These are phyloP conservation scores for Hypoxylon lenormandii DNA, from an alignment of 495 filamentous ascomycete genomes.

Conservation along the genomic window DNA sequence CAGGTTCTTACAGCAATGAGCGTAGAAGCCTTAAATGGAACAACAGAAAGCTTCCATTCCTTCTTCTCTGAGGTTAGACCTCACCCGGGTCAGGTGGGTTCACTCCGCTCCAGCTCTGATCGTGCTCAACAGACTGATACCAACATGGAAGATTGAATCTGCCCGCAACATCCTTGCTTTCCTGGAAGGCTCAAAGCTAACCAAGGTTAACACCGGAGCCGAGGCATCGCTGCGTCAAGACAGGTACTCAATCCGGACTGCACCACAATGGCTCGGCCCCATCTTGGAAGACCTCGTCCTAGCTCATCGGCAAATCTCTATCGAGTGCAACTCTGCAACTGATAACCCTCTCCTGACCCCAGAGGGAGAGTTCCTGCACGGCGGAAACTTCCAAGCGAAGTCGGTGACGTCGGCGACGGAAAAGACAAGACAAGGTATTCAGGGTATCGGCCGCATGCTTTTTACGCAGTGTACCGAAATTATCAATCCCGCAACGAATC, in stretches of 20 bases:
- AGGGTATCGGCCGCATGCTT: conserved; percentile 67
- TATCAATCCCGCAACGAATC: conserved; percentile 64
- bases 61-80: conserved; percentile 69
- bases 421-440: conserved; percentile 63
- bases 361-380: conserved; percentile 57
- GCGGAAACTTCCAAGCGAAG: conserved; percentile 72
- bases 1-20: conserved; percentile 67
- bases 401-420: conserved; percentile 70
- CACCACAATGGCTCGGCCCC: conserved; percentile 72
- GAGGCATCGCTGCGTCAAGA: conserved; percentile 62
- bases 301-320: conserved; percentile 61
- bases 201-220: conserved; percentile 18
- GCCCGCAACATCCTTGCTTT: conserved; percentile 66
- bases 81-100: conserved; percentile 66
- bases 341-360: conserved; percentile 70
- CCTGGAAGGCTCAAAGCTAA: conserved; percentile 55
- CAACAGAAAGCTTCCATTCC: conserved; percentile 64
- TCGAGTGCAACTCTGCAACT: conserved; percentile 70
- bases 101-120: background rate
- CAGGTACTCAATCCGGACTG: conserved; percentile 68
- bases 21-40: conserved; percentile 63
- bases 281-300: conserved; percentile 68
- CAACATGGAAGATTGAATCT: conserved; percentile 54
- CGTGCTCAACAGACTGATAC: background rate
- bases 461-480: conserved; percentile 68